Evolutionary conservation across 2,329 filamentous ascomycete genomes (phyloP).

Genomic region (Dactylella cylindrospora): DNA sequence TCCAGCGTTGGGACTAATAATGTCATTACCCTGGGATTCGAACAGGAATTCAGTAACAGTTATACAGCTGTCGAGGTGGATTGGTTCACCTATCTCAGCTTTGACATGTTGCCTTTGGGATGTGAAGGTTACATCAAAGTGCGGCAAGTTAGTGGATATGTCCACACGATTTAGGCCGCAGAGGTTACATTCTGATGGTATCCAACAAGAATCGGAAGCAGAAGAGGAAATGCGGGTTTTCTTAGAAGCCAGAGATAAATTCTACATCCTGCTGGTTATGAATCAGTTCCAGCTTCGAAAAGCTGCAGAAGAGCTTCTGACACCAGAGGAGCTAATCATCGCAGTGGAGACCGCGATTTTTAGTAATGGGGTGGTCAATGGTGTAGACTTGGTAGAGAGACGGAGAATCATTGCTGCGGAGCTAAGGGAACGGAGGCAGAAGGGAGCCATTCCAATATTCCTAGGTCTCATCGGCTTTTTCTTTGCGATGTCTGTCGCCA

Average conservation of each 20-base stretch:
- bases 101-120: constrained; percentile 51
- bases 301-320: constrained; percentile 13
- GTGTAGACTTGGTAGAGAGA: constrained; percentile 18
- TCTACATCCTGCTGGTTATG: constrained; percentile 55
- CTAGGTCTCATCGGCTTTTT: constrained; percentile 34
- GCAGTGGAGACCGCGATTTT: constrained; percentile 33
- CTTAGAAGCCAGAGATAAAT: constrained; percentile 51
- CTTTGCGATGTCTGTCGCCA: constrained; percentile 37
- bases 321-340: constrained; percentile 20
- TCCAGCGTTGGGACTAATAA: constrained; percentile 47
- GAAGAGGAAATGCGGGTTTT: constrained; percentile 32
- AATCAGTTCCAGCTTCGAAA: constrained; percentile 52
- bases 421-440: constrained; percentile 21
- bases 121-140: constrained; percentile 50
- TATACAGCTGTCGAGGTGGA: constrained; percentile 47
- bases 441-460: constrained; percentile 24
- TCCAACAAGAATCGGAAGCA: constrained; percentile 6
- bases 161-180: constrained; percentile 37
- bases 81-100: constrained; percentile 49
- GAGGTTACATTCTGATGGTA: constrained; percentile 18
- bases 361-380: constrained; percentile 20
- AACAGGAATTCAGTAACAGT: constrained; percentile 46
- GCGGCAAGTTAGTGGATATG: constrained; percentile 50
- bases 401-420: constrained; percentile 13
- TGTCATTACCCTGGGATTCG: constrained; percentile 49